These are phyloP conservation scores for Pittosporum tobira DNA, from an alignment of 129 eudicot species.

Conservation along the genomic window DNA sequence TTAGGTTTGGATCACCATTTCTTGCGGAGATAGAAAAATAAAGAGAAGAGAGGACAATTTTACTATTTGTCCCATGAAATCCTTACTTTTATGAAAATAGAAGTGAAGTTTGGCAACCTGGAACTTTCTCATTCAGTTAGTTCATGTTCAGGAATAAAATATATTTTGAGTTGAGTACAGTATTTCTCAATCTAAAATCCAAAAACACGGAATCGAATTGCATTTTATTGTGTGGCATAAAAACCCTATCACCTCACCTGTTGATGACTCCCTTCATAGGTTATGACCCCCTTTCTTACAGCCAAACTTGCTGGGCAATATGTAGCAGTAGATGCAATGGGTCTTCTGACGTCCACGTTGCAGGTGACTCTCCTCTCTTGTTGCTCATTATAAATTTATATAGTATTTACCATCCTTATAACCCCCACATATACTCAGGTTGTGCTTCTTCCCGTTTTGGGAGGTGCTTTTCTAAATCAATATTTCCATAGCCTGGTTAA, in stretches of 20 bases:
- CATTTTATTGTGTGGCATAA: neutral
- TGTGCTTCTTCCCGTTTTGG: conserved; percentile 87
- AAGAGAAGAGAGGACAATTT: neutral
- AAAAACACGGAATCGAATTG: too few relatives aligned
- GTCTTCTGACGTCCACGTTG: conserved; percentile 68
- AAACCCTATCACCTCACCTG: neutral
- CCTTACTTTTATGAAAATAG: neutral
- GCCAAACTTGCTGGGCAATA: conserved; percentile 85
- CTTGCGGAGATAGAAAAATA: neutral
- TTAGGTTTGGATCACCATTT: too few relatives aligned
- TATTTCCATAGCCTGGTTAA: conserved; percentile 62
- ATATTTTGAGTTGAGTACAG: neutral
- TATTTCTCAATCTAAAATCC: neutral
- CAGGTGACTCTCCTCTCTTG: conserved; percentile 36
- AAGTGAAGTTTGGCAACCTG: neutral
- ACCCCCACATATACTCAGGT: conserved; percentile 33
- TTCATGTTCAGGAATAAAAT: neutral
- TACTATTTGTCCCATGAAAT: neutral
- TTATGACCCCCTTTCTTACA: conserved; percentile 90
- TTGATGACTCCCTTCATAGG: conserved; percentile 21
- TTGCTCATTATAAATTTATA: neutral
- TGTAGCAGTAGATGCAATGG: conserved; percentile 84
- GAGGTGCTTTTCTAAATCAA: conserved; percentile 82
- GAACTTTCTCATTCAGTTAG: neutral
- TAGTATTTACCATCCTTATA: neutral